phyloP scores from a whole-genome alignment of 495 filamentous ascomycete species.

The Antarctomyces pellizariae region DNA sequence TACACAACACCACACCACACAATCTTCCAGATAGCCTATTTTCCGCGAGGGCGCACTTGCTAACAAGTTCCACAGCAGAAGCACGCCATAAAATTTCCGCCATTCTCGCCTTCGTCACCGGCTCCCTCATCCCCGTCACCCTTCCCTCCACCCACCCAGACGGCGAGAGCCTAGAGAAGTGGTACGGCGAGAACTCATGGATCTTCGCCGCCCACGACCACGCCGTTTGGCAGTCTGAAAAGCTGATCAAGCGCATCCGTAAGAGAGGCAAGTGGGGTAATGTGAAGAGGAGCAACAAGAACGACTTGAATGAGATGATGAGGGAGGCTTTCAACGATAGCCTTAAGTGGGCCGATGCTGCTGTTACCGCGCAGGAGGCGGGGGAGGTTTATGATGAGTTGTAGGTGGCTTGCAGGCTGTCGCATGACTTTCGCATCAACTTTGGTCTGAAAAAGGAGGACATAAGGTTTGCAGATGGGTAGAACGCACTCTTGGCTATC shows the following conservation, averaged over 20 bases:
- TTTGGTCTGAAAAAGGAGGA: no score
- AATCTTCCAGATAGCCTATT: conserved; percentile 1
- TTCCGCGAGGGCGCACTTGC: not conserved
- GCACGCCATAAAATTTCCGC: conserved; percentile 22
- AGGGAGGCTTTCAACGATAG: conserved; percentile 30
- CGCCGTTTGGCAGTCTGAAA: conserved; percentile 38
- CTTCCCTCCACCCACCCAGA: conserved; percentile 44
- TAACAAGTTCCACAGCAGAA: conserved; percentile 15
- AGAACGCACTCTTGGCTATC: no score
- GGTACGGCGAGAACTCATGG: conserved; percentile 50
- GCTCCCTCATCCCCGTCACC: conserved; percentile 39
- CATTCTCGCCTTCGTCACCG: conserved; percentile 34
- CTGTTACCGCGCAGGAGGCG: not conserved
- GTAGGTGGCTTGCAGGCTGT: no score
- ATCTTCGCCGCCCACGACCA: conserved; percentile 54
- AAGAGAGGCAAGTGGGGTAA: conserved; percentile 40
- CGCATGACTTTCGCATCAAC: no score
- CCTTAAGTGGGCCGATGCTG: conserved; percentile 26
- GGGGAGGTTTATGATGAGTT: conserved; percentile 3
- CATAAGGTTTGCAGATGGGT: no score
- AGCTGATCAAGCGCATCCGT: conserved; percentile 29
- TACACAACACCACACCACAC: not conserved
- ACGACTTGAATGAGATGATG: conserved; percentile 40
- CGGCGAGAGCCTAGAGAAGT: conserved; percentile 34
- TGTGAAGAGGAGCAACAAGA: conserved; percentile 27